Base-by-base conservation (phyloP, 1,284 basidiomycete species). In the Veloboletus limbatus region DNA sequence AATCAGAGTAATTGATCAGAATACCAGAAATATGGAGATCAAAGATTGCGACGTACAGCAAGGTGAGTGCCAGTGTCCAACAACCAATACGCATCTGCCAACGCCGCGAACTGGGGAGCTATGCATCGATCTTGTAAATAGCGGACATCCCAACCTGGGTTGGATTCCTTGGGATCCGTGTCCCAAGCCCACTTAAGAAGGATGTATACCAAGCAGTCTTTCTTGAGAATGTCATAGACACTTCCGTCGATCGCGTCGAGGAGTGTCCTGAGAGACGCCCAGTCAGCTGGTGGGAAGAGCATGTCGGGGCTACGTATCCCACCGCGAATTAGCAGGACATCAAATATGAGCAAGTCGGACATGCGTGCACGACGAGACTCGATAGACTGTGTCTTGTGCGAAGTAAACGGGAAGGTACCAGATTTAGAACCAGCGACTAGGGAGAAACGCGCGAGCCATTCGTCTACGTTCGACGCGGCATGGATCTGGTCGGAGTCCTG, bases 11-110 rank as follows among this genome's bases (percentile, higher is more conserved):
- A 16, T 11, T 13, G 21, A n/a, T 33, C 7, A 43, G 17, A 35
- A 11, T n/a, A 16, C 14, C 14, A 32, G 25, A 18, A 26, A 28
- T 13, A 25, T 13, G 14, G 32, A 34, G 4, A 14, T n/a, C 9
- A 2, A 8, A 45, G 9, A n/a, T n/a, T 31, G 13, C n/a, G n/a
- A 76, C 83, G 54, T 62, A 88, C 85, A 40, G 72, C 59, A 43
- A 85, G 62, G 35, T 81, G 70, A 17, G 74, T 68, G n/a, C 82
- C 85, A 3, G 78, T 73, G 65, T 91, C 88, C 54, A 91, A 66
- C 57, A 78, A 69, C 85, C 86, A 91, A 68, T 90, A 91, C 57
- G 87, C 88, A 65, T 88, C 83, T 18, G 84, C 77, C 36, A 89
- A 71, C 8, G 76, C 71, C 13, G 76, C 71, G 56, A 88, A 89